These are phyloP conservation scores for Colletotrichum orchidophilum DNA, from an alignment of 2,329 filamentous ascomycete genomes.

Conservation along the genomic window DNA sequence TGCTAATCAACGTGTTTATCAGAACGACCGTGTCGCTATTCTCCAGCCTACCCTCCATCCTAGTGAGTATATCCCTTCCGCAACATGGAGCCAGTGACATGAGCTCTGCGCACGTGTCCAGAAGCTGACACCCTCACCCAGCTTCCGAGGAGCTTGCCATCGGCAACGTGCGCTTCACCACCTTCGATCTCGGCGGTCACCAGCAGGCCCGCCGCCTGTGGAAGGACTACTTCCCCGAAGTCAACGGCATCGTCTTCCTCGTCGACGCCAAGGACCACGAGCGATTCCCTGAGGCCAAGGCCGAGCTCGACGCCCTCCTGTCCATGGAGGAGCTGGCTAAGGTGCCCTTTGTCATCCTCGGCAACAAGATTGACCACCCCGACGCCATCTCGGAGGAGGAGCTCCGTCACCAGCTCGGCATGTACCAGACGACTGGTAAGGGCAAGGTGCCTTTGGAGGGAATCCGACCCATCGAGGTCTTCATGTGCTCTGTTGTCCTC, in stretches of 20 bases:
- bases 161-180: conserved; percentile 93
- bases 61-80: conserved; percentile 64
- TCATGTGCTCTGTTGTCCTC: conserved; percentile 99
- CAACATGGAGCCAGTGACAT: not conserved
- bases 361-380: conserved; percentile 99
- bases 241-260: conserved; percentile 96
- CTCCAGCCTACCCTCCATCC: conserved; percentile 91
- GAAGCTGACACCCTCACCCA: conserved; percentile 44
- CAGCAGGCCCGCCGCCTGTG: conserved; percentile 94
- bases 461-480: conserved; percentile 94
- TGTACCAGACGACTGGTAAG: conserved; percentile 97
- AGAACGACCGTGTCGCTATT: conserved; percentile 94
- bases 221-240: conserved; percentile 98
- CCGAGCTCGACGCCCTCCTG: conserved; percentile 93
- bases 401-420: conserved; percentile 87
- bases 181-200: conserved; percentile 92
- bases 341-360: conserved; percentile 94
- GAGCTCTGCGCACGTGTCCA: conserved; percentile 37
- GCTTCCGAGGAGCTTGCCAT: conserved; percentile 93
- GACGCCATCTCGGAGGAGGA: conserved; percentile 96
- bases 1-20: conserved; percentile 31
- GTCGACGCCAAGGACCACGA: conserved; percentile 98
- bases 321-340: conserved; percentile 97
- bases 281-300: conserved; percentile 93
- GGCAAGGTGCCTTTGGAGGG: conserved; percentile 92